A percentile compares a stretch with the other conserved stretches of the same genome.
phyloP scores from a whole-genome alignment of 371 early-diverging fungal genomes.

The Furculomyces boomerangus region DNA sequence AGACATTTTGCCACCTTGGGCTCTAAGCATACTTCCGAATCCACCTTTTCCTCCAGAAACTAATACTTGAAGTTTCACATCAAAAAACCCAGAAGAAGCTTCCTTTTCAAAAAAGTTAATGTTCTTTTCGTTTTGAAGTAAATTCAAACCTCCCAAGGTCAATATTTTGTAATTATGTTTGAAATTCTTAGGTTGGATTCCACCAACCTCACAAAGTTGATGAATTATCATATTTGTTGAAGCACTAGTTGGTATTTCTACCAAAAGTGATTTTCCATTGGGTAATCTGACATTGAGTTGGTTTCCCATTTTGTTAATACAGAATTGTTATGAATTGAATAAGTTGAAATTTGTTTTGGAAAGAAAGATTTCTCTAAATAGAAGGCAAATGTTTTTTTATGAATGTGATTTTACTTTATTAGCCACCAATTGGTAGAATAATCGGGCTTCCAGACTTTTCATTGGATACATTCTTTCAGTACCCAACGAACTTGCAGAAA shows the following conservation, averaged over 20 bases:
- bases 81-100: neutral
- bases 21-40: conserved; percentile 86
- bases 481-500: no score
- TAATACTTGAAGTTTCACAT: neutral
- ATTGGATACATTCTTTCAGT: no score
- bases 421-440: no score
- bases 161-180: neutral
- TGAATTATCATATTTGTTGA: no score
- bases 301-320: neutral
- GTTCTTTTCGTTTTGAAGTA: neutral
- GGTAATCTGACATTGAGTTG: neutral
- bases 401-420: no score
- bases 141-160: neutral
- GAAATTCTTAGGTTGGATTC: neutral
- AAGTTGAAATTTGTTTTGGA: no score
- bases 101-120: neutral
- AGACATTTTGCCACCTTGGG: conserved; percentile 85
- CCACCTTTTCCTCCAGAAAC: conserved; percentile 84
- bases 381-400: no score
- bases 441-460: no score
- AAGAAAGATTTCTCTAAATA: no score
- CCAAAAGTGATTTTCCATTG: neutral
- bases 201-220: neutral
- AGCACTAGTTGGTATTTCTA: neutral
- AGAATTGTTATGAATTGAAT: no score